Evolutionary conservation across 441 rosid genomes (phyloP).

Genomic region (Omphalea diandra): DNA sequence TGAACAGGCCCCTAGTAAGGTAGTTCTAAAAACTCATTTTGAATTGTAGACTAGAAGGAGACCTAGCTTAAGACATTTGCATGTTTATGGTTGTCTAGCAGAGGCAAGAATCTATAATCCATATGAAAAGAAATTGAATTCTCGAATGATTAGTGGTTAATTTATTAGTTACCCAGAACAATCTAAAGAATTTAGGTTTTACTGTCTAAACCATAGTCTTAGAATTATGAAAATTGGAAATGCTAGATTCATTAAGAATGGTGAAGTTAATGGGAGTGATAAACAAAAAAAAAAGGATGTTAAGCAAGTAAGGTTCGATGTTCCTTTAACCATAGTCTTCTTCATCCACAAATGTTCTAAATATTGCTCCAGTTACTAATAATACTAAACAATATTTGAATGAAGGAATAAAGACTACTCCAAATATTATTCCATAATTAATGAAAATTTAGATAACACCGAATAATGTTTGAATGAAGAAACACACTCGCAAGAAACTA

Average conservation of each 20-base stretch:
- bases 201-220: neutral
- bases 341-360: no score
- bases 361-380: no score
- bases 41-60: neutral
- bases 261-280: neutral
- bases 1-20: neutral
- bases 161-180: neutral
- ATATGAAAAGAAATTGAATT: no score
- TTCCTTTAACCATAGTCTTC: no score
- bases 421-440: no score
- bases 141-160: neutral
- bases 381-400: no score
- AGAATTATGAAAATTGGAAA: neutral
- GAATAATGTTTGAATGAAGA: no score
- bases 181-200: neutral
- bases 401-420: no score
- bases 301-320: neutral
- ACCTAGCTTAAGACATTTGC: neutral
- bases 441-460: no score
- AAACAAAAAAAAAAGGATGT: neutral
- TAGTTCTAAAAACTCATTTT: neutral
- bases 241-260: neutral
- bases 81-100: neutral
- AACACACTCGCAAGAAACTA: no score
- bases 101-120: neutral